Evolutionary conservation across 2,329 filamentous ascomycete genomes (phyloP).

Genomic region (Talaromyces pinophilus): DNA sequence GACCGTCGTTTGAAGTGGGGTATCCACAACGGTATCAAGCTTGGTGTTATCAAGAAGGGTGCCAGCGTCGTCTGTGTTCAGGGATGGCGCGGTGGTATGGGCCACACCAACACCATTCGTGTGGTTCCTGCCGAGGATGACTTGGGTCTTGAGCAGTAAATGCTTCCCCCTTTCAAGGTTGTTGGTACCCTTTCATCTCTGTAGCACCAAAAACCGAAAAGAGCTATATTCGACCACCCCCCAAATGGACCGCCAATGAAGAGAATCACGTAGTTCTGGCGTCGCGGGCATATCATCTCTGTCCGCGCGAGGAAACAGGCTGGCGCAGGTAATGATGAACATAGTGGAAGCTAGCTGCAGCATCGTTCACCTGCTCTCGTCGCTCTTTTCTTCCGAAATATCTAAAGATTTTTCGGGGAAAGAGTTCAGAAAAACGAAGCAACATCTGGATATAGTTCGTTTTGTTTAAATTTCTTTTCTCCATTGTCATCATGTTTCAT

Average conservation of each 20-base stretch:
- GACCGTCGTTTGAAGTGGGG: slow-evolving; percentile 98
- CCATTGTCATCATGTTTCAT: slow-evolving; percentile 7
- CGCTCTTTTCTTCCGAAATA: neutral
- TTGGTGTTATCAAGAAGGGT: slow-evolving; percentile 76
- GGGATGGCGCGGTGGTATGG: slow-evolving; percentile 68
- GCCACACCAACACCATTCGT: slow-evolving; percentile 66
- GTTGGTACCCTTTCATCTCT: slow-evolving; percentile 1
- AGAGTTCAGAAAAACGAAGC: slow-evolving; percentile 11
- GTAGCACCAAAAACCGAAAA: neutral
- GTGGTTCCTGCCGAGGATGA: slow-evolving; percentile 52
- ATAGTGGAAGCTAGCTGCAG: slow-evolving; percentile 3
- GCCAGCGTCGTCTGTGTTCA: slow-evolving; percentile 69
- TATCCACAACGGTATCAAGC: slow-evolving; percentile 80
- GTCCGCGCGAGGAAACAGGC: slow-evolving; percentile 1
- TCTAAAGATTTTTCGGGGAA: neutral
- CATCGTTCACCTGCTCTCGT: slow-evolving; percentile 11
- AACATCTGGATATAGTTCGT: slow-evolving; percentile 10
- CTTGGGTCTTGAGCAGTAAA: slow-evolving; percentile 38
- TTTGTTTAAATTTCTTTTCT: neutral
- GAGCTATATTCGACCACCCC: neutral
- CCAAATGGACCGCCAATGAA: neutral
- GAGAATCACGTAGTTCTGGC: slow-evolving; percentile 8
- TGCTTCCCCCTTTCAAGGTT: neutral
- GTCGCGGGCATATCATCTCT: neutral
- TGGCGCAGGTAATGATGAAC: slow-evolving; percentile 1